Percentiles rank a stretch among this genome's conserved stretches.
Evolutionary conservation across 2,329 filamentous ascomycete genomes (phyloP).

Genomic region (Teratosphaeria gauchensis): DNA sequence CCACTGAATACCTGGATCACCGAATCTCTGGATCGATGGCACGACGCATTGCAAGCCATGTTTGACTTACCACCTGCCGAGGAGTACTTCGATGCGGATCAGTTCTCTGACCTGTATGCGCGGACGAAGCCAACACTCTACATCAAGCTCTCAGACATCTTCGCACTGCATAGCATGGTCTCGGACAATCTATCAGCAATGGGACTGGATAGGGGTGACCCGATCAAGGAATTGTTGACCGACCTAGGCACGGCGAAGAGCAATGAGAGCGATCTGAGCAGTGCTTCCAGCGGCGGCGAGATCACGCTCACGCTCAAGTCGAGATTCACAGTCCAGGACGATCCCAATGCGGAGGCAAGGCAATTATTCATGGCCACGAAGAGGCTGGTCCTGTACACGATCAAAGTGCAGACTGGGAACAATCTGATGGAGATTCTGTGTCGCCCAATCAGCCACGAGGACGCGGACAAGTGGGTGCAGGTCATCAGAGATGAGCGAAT

Average conservation of each 20-base stretch:
- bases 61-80: constrained; percentile 78
- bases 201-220: constrained; percentile 73
- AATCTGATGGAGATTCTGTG: constrained; percentile 94
- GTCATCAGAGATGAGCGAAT: constrained; percentile 73
- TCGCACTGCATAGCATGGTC: constrained; percentile 85
- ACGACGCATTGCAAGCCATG: constrained; percentile 63
- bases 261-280: constrained; percentile 67
- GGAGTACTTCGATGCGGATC: constrained; percentile 91
- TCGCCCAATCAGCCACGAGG: constrained; percentile 75
- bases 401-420: constrained; percentile 82
- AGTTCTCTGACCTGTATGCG: constrained; percentile 95
- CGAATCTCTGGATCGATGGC: constrained; percentile 72
- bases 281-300: constrained; percentile 23
- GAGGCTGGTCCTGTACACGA: constrained; percentile 93
- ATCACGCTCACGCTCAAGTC: constrained; percentile 27
- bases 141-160: constrained; percentile 97
- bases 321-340: constrained; percentile 36
- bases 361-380: constrained; percentile 97
- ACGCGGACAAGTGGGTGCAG: constrained; percentile 78
- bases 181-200: constrained; percentile 68
- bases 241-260: constrained; percentile 93
- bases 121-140: constrained; percentile 97
- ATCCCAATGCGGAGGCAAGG: constrained; percentile 87
- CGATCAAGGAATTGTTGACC: constrained; percentile 80
- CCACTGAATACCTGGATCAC: constrained; percentile 85